Evolutionary conservation across 2,329 filamentous ascomycete species (phyloP).

Genomic region (Torrubiellomyces zombiae): DNA sequence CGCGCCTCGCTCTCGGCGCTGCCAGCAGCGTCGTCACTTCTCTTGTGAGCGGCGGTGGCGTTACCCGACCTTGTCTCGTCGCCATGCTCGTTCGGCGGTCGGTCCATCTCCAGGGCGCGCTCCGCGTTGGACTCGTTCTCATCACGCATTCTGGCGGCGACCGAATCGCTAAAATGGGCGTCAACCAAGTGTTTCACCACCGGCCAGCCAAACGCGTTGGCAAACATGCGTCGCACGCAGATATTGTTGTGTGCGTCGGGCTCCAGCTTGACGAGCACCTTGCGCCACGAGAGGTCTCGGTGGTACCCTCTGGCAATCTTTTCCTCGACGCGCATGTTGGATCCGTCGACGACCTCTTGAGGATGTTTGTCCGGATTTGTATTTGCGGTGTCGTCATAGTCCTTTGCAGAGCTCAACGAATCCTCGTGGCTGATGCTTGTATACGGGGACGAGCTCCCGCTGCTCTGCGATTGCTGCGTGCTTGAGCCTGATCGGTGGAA

Average conservation of each 20-base stretch:
- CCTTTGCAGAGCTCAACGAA: slow-evolving; percentile 24
- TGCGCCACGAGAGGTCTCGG: slow-evolving; percentile 80
- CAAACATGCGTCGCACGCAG: slow-evolving; percentile 87
- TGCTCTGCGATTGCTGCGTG: slow-evolving; percentile 10
- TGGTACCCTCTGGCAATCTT: slow-evolving; percentile 97
- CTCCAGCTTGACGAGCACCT: slow-evolving; percentile 87
- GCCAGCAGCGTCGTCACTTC: slow-evolving; percentile 11
- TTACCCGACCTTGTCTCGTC: slow-evolving; percentile 37
- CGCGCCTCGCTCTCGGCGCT: slow-evolving; percentile 11
- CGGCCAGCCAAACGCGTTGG: slow-evolving; percentile 95
- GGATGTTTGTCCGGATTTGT: slow-evolving; percentile 26
- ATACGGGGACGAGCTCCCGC: slow-evolving; percentile 17
- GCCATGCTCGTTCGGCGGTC: slow-evolving; percentile 44
- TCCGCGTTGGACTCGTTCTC: slow-evolving; percentile 51
- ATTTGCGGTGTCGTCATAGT: slow-evolving; percentile 34
- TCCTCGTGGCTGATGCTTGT: slow-evolving; percentile 22
- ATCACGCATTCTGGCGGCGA: slow-evolving; percentile 43
- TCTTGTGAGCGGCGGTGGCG: slow-evolving; percentile 5
- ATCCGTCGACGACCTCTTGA: slow-evolving; percentile 32
- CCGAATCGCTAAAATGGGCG: slow-evolving; percentile 73
- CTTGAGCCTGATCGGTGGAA: slow-evolving; percentile 10
- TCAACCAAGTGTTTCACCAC: slow-evolving; percentile 91
- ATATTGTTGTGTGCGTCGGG: slow-evolving; percentile 99
- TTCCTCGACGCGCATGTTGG: slow-evolving; percentile 81
- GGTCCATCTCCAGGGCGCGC: slow-evolving; percentile 43